A percentile compares a stretch with the other conserved stretches of the same genome.
Conservation (phyloP, 2,329 filamentous ascomycete genomes). For the Diaporthe ampelina region DNA sequence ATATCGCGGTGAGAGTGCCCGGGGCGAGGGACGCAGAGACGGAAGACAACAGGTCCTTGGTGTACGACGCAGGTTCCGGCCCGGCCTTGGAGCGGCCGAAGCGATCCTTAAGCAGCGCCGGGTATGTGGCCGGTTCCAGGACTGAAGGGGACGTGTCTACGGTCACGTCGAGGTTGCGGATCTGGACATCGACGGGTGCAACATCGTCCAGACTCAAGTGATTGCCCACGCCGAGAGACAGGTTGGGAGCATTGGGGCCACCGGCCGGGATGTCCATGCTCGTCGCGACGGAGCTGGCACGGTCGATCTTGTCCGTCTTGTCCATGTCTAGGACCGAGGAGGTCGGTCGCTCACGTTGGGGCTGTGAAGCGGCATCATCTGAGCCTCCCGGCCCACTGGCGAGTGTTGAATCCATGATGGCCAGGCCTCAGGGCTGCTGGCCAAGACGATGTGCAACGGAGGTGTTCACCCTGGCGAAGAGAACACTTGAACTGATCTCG, state of each 20-base stretch:
- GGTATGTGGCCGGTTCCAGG: conserved; percentile 62
- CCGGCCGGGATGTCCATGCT: conserved; percentile 45
- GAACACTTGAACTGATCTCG: background rate
- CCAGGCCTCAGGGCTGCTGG: background rate
- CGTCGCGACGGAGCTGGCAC: conserved; percentile 51
- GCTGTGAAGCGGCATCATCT: background rate
- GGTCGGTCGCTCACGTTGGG: conserved; percentile 20
- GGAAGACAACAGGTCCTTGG: conserved; percentile 71
- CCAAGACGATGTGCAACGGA: background rate
- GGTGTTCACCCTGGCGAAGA: too few relatives aligned
- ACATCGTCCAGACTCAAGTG: conserved; percentile 65
- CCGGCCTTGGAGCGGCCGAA: conserved; percentile 48
- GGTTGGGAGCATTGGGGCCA: conserved; percentile 39
- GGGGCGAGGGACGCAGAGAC: conserved; percentile 74
- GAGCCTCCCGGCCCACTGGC: conserved; percentile 1
- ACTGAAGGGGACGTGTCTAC: conserved; percentile 71
- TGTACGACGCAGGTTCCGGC: conserved; percentile 48
- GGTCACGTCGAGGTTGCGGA: conserved; percentile 67
- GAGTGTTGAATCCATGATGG: conserved; percentile 30
- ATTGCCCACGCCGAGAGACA: conserved; percentile 52
- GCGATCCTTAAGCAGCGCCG: conserved; percentile 52
- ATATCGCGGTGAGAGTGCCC: conserved; percentile 80
- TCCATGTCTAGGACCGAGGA: conserved; percentile 46
- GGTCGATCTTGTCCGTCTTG: conserved; percentile 53
- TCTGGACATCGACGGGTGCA: conserved; percentile 66